phyloP scores from a whole-genome alignment of 176 grass and related monocot genomes.

The Ampelocalamus luodianensis region DNA sequence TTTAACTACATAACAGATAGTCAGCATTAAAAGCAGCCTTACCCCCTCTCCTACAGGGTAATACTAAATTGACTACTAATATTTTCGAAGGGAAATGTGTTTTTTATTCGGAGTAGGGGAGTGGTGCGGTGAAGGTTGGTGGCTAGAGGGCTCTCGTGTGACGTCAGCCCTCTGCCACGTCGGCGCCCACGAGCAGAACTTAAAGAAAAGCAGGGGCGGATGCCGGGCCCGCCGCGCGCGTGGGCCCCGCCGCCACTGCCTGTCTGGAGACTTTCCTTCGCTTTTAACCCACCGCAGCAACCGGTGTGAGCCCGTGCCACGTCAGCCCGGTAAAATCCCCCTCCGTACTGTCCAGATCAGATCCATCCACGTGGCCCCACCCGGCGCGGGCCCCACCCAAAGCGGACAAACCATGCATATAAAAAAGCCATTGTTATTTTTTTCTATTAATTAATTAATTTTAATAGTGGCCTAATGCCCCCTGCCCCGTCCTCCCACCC shows the following conservation, averaged over 20 bases:
- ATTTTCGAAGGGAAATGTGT: background rate
- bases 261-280: slow-evolving; percentile 47
- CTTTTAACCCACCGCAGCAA: slow-evolving; percentile 55
- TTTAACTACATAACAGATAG: too few species aligned
- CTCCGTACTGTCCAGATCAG: slow-evolving; percentile 53
- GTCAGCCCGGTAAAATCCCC: slow-evolving; percentile 45
- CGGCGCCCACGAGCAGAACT: slow-evolving; percentile 57
- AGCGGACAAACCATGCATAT: slow-evolving; percentile 36
- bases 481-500: slow-evolving; percentile 5
- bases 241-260: slow-evolving; percentile 27
- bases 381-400: background rate
- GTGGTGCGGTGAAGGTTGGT: slow-evolving; percentile 76
- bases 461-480: background rate
- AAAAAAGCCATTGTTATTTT: background rate
- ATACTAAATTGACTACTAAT: slow-evolving; percentile 22
- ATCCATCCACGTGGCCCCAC: slow-evolving; percentile 33
- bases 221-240: background rate
- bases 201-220: slow-evolving; percentile 29
- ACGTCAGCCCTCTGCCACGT: slow-evolving; percentile 65
- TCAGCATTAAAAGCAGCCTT: too few species aligned
- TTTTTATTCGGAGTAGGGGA: slow-evolving; percentile 30
- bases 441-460: background rate
- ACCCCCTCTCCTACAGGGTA: too few species aligned
- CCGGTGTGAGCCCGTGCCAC: slow-evolving; percentile 45
- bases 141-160: slow-evolving; percentile 24